Conservation (phyloP, 148 eudicot genomes). For the Nyssa sinensis region DNA sequence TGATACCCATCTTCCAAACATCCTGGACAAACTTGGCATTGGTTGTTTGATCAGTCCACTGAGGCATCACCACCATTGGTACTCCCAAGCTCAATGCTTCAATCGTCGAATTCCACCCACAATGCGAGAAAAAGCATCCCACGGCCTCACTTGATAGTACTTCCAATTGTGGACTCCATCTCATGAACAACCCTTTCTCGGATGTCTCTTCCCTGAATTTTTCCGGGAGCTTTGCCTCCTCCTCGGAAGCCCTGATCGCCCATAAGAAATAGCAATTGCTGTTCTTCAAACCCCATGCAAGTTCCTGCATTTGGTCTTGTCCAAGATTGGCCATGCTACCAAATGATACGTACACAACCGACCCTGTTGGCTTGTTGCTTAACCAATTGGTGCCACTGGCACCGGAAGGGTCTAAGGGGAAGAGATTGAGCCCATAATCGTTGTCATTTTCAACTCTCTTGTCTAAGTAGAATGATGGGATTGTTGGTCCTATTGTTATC, state of each 20-base stretch:
- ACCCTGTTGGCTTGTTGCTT: slow-evolving; percentile 35
- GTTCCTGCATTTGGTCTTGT: slow-evolving; percentile 35
- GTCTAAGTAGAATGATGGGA: slow-evolving; percentile 53
- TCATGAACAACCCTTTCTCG: slow-evolving; percentile 31
- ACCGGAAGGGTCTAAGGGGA: slow-evolving; percentile 4
- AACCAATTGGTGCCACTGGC: slow-evolving; percentile 28
- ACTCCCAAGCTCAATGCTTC: slow-evolving; percentile 37
- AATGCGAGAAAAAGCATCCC: slow-evolving; percentile 43
- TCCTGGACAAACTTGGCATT: slow-evolving; percentile 48
- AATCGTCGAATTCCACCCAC: slow-evolving; percentile 50
- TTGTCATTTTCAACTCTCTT: slow-evolving; percentile 30
- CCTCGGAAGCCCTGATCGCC: slow-evolving; percentile 33
- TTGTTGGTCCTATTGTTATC: slow-evolving; percentile 49
- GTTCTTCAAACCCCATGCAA: slow-evolving; percentile 35
- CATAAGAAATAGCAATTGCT: slow-evolving; percentile 29
- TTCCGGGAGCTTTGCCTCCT: slow-evolving; percentile 22
- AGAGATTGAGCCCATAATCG: slow-evolving; percentile 36
- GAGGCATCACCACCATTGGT: slow-evolving; percentile 54
- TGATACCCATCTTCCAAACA: slow-evolving; percentile 49
- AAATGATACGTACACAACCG: slow-evolving; percentile 47
- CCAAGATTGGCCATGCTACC: slow-evolving; percentile 43
- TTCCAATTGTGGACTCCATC: slow-evolving; percentile 41
- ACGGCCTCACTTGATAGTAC: slow-evolving; percentile 32
- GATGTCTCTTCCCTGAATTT: slow-evolving; percentile 8
- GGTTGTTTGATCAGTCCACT: slow-evolving; percentile 49